Conservation (phyloP, 192 early-diverging fungal genomes). For the Gryganskiella cystojenkinii region DNA sequence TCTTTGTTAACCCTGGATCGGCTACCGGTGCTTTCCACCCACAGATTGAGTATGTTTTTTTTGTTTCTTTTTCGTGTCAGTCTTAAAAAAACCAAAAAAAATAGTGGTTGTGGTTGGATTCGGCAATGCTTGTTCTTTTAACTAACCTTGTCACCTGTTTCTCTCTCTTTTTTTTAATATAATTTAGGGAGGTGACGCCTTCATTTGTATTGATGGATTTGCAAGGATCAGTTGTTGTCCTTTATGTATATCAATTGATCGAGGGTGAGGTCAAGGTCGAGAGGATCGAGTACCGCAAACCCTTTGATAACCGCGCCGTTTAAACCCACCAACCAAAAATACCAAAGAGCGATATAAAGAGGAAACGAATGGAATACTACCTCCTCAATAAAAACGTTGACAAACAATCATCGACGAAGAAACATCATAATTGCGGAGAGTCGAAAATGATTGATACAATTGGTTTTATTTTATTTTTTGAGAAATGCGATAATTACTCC, state of each 20-base stretch:
- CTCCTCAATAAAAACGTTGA: too few species aligned
- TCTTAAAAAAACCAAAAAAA: conserved; percentile 8
- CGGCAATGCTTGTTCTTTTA: too few species aligned
- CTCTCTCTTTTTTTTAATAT: conserved; percentile 5
- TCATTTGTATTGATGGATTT: conserved; percentile 98
- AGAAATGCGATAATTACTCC: too few species aligned
- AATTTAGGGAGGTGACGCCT: conserved; percentile 72
- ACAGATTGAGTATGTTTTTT: conserved; percentile 48
- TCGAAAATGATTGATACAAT: too few species aligned
- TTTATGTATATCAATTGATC: conserved; percentile 95
- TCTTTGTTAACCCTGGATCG: conserved; percentile 96
- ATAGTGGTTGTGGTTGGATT: too few species aligned
- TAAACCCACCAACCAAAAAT: conserved; percentile 5
- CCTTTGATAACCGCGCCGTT: conserved; percentile 37
- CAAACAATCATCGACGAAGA: too few species aligned
- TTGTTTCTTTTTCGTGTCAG: conserved; percentile 17
- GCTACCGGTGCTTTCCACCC: conserved; percentile 87
- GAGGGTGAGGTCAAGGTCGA: conserved; percentile 94
- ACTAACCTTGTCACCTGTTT: conserved; percentile 1
- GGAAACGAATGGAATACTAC: too few species aligned
- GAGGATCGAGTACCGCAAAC: conserved; percentile 88
- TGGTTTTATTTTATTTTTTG: too few species aligned
- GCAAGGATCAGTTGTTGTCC: conserved; percentile 74
- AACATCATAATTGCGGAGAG: too few species aligned
- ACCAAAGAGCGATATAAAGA: too few species aligned